phyloP scores from a whole-genome alignment of 768 basidiomycete genomes.

The Hericium erinaceus region DNA sequence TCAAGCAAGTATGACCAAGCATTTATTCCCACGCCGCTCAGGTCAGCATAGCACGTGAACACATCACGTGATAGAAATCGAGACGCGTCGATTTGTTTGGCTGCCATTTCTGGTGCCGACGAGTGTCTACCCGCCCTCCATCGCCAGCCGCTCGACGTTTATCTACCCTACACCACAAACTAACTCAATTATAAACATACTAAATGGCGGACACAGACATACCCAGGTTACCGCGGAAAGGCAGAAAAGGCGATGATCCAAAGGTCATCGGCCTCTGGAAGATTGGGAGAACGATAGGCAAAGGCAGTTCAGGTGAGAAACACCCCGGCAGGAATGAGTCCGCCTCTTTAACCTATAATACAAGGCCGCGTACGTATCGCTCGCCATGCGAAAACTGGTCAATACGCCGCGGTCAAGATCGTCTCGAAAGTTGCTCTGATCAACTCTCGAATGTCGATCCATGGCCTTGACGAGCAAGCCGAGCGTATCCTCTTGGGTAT shows the following conservation, averaged over 20 bases:
- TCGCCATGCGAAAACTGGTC: slow-evolving; percentile 77
- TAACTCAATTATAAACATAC: neutral
- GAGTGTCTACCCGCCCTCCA: neutral
- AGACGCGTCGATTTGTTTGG: neutral
- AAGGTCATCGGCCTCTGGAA: slow-evolving; percentile 45
- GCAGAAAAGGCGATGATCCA: slow-evolving; percentile 23
- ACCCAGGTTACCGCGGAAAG: slow-evolving; percentile 9
- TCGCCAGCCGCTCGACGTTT: neutral
- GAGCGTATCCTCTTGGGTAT: slow-evolving; percentile 74
- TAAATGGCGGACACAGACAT: slow-evolving; percentile 2
- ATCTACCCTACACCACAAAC: neutral
- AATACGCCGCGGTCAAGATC: slow-evolving; percentile 92
- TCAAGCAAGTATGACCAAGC: neutral
- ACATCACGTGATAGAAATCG: neutral
- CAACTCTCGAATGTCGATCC: slow-evolving; percentile 57
- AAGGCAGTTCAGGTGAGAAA: slow-evolving; percentile 40
- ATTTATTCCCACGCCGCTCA: neutral
- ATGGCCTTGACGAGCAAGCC: slow-evolving; percentile 59
- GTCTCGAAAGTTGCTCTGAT: slow-evolving; percentile 67
- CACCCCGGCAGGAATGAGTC: neutral
- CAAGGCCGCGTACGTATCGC: slow-evolving; percentile 87
- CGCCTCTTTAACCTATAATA: neutral
- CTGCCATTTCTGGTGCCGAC: neutral
- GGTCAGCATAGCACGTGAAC: too few species aligned
- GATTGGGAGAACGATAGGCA: slow-evolving; percentile 46